Base-by-base conservation (phyloP, 768 basidiomycete species). In the Calvatia gigantea region DNA sequence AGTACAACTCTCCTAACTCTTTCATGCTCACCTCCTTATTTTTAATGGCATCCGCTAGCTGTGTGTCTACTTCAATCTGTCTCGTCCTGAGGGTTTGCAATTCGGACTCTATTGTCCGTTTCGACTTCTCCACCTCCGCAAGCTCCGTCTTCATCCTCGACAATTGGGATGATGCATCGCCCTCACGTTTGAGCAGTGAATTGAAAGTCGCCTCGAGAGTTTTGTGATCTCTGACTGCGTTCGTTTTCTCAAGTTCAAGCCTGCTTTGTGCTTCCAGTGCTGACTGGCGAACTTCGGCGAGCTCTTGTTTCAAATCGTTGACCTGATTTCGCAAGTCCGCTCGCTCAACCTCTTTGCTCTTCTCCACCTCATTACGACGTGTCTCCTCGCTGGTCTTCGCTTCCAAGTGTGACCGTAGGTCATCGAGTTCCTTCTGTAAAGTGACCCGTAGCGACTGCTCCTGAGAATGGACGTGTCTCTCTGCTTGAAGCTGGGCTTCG, bases 381-480 rank as follows among this genome's bases (percentile, higher is more conserved):
- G 83, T 87, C 63, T 94, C 94, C 67, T 98, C 94, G 23, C 85
- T 86, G 0, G 86, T 81, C 68, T 94, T 97, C 1, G 90, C 89
- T 43, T 87, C 85, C 73, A 97, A 82, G 12, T 90, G 73, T n/a
- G 81, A 74, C 6, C 94, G 86, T 6, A 98, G 76, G 58, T 91
- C 88, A 62, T 96, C 94, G 9, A 97, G 74, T 69, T 97, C 95
- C 37, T 77, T 80, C 63, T 91, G 85, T 2, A 96, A 74, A 63
- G 86, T 89, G 25, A 73, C 72, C 25, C 82, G 83, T 2, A 78
- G 71, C 8, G 71, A 65, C 1, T 73, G 69, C 32, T 69, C 86
- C 67, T 67, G 70, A 41, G 62, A 65, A 37, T 76, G 74, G 45
- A 83, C 85, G 29, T 77, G 74, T 54, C 77, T 83, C 64, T 83